Evolutionary conservation across 805 yeast species (phyloP), one percentile per base, ranked within the genome.

Genomic region (Candida mattraensis): DNA sequence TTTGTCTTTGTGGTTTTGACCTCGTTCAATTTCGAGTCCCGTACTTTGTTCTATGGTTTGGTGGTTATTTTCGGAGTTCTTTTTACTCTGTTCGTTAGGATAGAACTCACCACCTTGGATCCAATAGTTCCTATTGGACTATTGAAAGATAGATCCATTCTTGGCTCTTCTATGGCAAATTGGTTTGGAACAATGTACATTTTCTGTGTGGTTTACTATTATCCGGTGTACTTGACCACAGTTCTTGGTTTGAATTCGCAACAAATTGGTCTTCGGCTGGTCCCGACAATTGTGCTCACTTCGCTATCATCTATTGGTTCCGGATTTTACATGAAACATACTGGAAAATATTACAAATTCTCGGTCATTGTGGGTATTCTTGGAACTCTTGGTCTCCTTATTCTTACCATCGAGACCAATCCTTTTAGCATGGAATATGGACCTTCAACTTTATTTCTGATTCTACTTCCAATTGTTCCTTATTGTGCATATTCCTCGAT

Each of bases 81-180:
- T 5, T 31, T 47, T 7, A 16, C 32, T 5, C 14, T 36, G 8
- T 53, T 53, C 31, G 23, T 53, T 24, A 40, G 37, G n/a, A 42
- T 49, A 4, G 64, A 58, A 36, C 34, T 37, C 14, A 29, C 35
- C 5, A 47, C 46, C 22, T 17, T 38, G 3, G 80, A 76, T 46
- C 87, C 91, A 7, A 76, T 80, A 8, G 66, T 83, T 19, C 88
- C 88, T 3, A 53, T 81, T 16, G 58, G 61, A 11, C 68, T 81
- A 47, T 60, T 82, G 57, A 61, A 64, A 3, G 70, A 77, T 35
- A 64, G 81, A 43, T 78, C 87, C 1, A 76, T 83, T 3, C 57
- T 78, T 28, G 78, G 85, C 5, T 74, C 83, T 1, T 77, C 87
- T 2, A 61, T 80, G 43, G 70, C 84, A 6, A 79, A 80, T 51